Percentiles rank a stretch among this genome's conserved stretches.
Evolutionary conservation across 129 eudicot genomes (phyloP).

Genomic region (Tanacetum coccineum): DNA sequence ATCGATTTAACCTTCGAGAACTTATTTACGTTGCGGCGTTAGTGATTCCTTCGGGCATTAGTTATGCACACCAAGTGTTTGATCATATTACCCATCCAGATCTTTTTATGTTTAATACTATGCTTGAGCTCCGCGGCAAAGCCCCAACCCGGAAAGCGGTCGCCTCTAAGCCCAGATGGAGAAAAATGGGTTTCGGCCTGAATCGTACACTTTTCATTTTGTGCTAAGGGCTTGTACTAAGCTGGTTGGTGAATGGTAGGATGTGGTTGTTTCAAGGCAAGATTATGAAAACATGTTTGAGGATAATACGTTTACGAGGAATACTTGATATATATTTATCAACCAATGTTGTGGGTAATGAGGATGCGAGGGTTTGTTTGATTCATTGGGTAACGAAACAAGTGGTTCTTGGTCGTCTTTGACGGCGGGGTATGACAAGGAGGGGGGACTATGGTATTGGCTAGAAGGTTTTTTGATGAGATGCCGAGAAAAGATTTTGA

Average conservation of each 20-base stretch:
- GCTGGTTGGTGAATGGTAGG: constrained; percentile 52
- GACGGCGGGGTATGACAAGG: constrained; percentile 72
- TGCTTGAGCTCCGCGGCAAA: constrained; percentile 85
- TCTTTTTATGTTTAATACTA: constrained; percentile 73
- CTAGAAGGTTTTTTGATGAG: constrained; percentile 55
- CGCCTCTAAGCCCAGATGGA: constrained; percentile 56
- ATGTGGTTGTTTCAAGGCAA: constrained; percentile 56
- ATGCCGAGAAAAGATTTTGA: constrained; percentile 80
- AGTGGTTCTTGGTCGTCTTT: constrained; percentile 87
- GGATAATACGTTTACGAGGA: constrained; percentile 45
- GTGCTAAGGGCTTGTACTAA: constrained; percentile 71
- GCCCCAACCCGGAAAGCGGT: constrained; percentile 51
- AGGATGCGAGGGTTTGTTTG: constrained; percentile 53
- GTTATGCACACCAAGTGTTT: constrained; percentile 77
- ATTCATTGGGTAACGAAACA: constrained; percentile 39
- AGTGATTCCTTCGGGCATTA: constrained; percentile 41
- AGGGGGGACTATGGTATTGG: constrained; percentile 58
- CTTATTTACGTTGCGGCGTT: constrained; percentile 52
- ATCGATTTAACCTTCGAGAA: constrained; percentile 40
- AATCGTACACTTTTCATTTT: constrained; percentile 73
- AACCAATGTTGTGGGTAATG: constrained; percentile 61
- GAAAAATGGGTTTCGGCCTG: constrained; percentile 40
- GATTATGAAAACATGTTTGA: constrained; percentile 48
- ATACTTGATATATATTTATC: constrained; percentile 67
- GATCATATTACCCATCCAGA: constrained; percentile 60